Percentiles rank a stretch among this genome's conserved stretches.
phyloP scores from a whole-genome alignment of 345 rosid genomes.

The Sisymbrium irio region DNA sequence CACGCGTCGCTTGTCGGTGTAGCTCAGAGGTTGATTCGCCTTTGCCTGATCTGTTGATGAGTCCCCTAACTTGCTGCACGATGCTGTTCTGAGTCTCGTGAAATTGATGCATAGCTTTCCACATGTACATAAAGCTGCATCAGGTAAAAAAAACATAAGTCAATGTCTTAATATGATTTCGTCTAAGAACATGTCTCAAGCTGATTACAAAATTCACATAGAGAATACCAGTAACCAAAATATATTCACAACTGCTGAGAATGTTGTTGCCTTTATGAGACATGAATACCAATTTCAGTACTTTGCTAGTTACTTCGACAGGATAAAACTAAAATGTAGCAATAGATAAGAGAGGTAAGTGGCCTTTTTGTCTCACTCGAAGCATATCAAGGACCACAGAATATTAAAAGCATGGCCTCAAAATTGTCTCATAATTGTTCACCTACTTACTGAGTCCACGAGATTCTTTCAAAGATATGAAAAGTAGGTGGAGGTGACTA shows the following conservation, averaged over 20 bases:
- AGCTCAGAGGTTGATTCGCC: slow-evolving; percentile 89
- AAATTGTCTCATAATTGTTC: neutral
- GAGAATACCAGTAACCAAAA: neutral
- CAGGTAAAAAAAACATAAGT: neutral
- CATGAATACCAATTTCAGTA: neutral
- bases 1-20: slow-evolving; percentile 89
- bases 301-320: neutral
- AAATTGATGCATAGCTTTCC: slow-evolving; percentile 82
- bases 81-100: slow-evolving; percentile 81
- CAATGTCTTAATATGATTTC: neutral
- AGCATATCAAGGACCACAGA: slow-evolving; percentile 19
- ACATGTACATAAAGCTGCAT: slow-evolving; percentile 94
- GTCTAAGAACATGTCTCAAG: no score
- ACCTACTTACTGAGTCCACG: slow-evolving; percentile 20
- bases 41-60: slow-evolving; percentile 58
- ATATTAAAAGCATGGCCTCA: slow-evolving; percentile 17
- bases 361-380: slow-evolving; percentile 7
- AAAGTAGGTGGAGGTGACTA: slow-evolving; percentile 15
- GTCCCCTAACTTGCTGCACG: slow-evolving; percentile 92
- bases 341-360: neutral
- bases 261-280: neutral
- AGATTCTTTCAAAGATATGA: slow-evolving; percentile 7
- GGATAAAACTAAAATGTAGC: neutral
- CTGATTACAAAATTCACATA: no score
- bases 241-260: neutral